Percentiles rank a stretch among this genome's conserved stretches.
These are phyloP conservation scores for Begonia loranthoides DNA, from an alignment of 306 rosid genomes.

Conservation along the genomic window DNA sequence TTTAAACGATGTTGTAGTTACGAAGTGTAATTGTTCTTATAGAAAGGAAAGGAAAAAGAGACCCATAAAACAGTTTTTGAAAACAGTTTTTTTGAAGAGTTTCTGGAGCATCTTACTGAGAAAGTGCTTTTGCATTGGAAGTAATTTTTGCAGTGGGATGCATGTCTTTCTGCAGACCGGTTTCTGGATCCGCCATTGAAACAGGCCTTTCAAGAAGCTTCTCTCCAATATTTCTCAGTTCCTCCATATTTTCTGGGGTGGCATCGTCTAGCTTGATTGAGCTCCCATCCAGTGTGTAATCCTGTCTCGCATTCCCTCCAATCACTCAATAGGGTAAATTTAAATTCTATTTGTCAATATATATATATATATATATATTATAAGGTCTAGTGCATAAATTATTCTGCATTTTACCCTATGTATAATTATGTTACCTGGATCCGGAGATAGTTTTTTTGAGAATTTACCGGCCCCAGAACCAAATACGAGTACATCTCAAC, in stretches of 20 bases:
- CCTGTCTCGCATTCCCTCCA: slow-evolving; percentile 1
- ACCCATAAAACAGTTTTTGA: not conserved
- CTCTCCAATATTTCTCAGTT: not conserved
- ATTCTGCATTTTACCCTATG: not conserved
- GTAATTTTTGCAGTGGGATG: not conserved
- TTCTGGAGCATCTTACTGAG: not conserved
- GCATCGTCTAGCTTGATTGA: slow-evolving; percentile 3
- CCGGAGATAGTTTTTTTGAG: slow-evolving; percentile 10
- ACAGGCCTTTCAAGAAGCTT: not conserved
- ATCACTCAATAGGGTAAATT: not conserved
- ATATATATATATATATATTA: too few relatives aligned
- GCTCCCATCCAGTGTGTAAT: not conserved
- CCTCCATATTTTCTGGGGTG: not conserved
- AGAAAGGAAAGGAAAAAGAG: not conserved
- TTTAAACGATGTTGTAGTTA: too few relatives aligned
- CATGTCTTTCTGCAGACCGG: slow-evolving; percentile 2
- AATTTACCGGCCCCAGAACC: slow-evolving; percentile 1
- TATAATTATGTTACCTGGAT: slow-evolving; percentile 5
- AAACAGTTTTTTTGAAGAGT: not conserved
- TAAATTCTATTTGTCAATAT: too few relatives aligned
- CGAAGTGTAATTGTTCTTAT: not conserved
- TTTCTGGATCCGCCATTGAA: not conserved
- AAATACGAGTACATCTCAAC: slow-evolving; percentile 10
- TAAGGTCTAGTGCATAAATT: not conserved
- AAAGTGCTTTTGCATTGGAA: slow-evolving; percentile 3